phyloP scores from a whole-genome alignment of 2,329 filamentous ascomycete species.

The Alternaria triticina region DNA sequence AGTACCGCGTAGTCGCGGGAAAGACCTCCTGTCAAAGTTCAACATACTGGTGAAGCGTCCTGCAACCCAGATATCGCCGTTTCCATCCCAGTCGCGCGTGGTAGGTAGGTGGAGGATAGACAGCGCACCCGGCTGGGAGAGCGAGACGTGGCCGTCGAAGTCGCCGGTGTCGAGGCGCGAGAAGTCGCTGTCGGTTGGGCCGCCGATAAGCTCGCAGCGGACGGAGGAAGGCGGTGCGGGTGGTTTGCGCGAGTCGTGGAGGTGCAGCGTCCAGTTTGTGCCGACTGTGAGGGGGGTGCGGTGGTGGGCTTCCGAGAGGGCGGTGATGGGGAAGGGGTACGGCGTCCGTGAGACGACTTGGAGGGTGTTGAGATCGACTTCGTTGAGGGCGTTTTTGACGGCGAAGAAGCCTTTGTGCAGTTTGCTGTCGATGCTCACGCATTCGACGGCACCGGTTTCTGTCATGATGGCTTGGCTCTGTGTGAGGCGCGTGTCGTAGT shows the following conservation, averaged over 20 bases:
- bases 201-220: slow-evolving; percentile 39
- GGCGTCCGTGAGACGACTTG: slow-evolving; percentile 70
- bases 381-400: slow-evolving; percentile 76
- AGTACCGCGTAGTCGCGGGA: slow-evolving; percentile 76
- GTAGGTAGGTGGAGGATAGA: slow-evolving; percentile 79
- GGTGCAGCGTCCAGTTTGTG: slow-evolving; percentile 79
- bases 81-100: slow-evolving; percentile 62
- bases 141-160: slow-evolving; percentile 66
- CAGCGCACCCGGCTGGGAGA: slow-evolving; percentile 81
- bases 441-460: slow-evolving; percentile 77
- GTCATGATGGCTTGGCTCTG: slow-evolving; percentile 65
- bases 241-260: slow-evolving; percentile 74
- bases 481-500: slow-evolving; percentile 53
- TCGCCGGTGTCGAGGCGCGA: slow-evolving; percentile 59
- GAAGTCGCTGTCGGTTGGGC: slow-evolving; percentile 32
- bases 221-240: slow-evolving; percentile 19
- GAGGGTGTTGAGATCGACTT: slow-evolving; percentile 80
- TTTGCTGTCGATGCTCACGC: slow-evolving; percentile 77
- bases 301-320: slow-evolving; percentile 73
- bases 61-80: slow-evolving; percentile 84
- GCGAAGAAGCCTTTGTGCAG: slow-evolving; percentile 78
- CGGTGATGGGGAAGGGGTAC: slow-evolving; percentile 84
- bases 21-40: slow-evolving; percentile 86
- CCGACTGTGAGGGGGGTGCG: slow-evolving; percentile 80
- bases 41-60: slow-evolving; percentile 89